Evolutionary conservation across 306 rosid species (phyloP).

Genomic region (Corylus americana): DNA sequence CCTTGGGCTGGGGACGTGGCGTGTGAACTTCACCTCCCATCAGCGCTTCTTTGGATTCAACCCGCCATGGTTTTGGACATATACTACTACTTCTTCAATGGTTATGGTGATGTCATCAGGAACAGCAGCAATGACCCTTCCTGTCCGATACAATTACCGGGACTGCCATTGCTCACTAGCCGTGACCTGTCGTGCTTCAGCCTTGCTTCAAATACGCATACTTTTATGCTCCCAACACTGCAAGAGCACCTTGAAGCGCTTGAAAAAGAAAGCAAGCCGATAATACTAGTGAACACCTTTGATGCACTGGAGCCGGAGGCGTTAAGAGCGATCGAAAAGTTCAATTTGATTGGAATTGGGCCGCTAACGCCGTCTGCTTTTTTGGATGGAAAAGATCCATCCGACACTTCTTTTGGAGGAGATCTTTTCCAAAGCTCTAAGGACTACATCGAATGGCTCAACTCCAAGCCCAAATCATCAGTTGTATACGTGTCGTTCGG

Average conservation of each 20-base stretch:
- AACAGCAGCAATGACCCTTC: not conserved
- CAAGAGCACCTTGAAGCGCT: conserved; percentile 19
- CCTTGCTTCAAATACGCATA: not conserved
- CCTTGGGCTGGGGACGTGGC: conserved; percentile 43
- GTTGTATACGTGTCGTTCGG: conserved; percentile 75
- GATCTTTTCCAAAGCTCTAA: conserved; percentile 24
- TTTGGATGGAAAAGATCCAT: conserved; percentile 33
- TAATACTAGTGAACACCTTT: conserved; percentile 37
- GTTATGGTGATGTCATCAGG: conserved; percentile 13
- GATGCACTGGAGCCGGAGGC: conserved; percentile 40
- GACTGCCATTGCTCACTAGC: conserved; percentile 20
- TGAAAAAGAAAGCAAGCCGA: conserved; percentile 7
- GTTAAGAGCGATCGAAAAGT: conserved; percentile 12
- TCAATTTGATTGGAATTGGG: conserved; percentile 43
- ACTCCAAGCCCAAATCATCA: conserved; percentile 36
- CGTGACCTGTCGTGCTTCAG: conserved; percentile 41
- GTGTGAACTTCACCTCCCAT: conserved; percentile 18
- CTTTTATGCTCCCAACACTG: not conserved
- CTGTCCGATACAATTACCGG: not conserved
- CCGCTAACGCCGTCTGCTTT: conserved; percentile 59
- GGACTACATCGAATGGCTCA: conserved; percentile 52
- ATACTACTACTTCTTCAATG: conserved; percentile 34
- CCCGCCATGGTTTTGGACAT: conserved; percentile 39
- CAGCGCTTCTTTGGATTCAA: conserved; percentile 41
- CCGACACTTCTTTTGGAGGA: conserved; percentile 40